phyloP scores from a whole-genome alignment of 495 filamentous ascomycete species.

The Xylaria longipes region DNA sequence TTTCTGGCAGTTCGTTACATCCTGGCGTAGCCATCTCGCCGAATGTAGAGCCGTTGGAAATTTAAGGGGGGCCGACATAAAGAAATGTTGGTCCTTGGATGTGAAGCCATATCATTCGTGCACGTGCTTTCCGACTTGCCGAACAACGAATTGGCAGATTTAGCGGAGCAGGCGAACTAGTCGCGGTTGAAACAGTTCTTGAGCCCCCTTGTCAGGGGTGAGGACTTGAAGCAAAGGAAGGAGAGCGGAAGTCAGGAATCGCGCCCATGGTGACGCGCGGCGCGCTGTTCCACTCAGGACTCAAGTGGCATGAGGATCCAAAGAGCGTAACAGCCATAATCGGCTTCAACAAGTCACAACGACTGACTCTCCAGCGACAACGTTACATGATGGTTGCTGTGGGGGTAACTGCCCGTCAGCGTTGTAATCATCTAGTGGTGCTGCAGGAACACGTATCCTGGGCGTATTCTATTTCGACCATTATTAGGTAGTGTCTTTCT shows the following conservation, averaged over 20 bases:
- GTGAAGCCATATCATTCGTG: background rate
- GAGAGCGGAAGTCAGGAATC: too few species aligned
- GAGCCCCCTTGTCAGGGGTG: background rate
- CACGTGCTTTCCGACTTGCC: background rate
- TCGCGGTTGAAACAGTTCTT: background rate
- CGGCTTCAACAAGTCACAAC: background rate
- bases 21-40: background rate
- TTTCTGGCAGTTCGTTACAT: slow-evolving; percentile 4
- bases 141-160: background rate
- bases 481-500: background rate
- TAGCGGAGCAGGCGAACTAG: background rate
- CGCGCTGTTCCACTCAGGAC: too few species aligned
- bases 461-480: background rate
- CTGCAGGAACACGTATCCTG: background rate
- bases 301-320: too few species aligned
- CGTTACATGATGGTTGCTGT: background rate
- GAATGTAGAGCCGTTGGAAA: background rate
- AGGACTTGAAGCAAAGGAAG: background rate
- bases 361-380: background rate
- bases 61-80: background rate
- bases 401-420: too few species aligned
- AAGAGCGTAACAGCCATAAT: background rate
- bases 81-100: background rate
- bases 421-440: background rate
- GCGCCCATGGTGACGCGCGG: background rate